These are phyloP conservation scores for Aurinia saxatilis DNA, from an alignment of 345 rosid species.

Conservation along the genomic window DNA sequence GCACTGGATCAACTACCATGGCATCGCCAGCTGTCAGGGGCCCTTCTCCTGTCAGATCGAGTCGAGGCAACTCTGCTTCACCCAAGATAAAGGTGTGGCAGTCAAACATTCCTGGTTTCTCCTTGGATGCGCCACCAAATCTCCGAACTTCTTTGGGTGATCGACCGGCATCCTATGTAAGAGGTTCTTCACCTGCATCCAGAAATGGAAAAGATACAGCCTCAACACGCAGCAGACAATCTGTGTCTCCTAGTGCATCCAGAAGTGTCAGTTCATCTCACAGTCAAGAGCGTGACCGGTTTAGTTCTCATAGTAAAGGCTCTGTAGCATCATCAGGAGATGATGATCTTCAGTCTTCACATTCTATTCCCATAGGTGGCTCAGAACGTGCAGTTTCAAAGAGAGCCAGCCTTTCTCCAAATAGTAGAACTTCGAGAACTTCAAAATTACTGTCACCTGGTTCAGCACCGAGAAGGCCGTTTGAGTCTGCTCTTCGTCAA, in stretches of 20 bases:
- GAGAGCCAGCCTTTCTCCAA: conserved; percentile 49
- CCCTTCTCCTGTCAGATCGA: conserved; percentile 62
- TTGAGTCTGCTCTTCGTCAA: conserved; percentile 72
- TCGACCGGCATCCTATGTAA: conserved; percentile 85
- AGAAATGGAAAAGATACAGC: conserved; percentile 64
- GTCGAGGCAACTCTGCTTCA: conserved; percentile 79
- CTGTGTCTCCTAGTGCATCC: conserved; percentile 89
- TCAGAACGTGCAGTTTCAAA: conserved; percentile 44
- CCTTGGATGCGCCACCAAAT: conserved; percentile 96
- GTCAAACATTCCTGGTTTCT: conserved; percentile 86
- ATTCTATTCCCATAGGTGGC: conserved; percentile 47
- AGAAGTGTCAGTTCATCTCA: conserved; percentile 87
- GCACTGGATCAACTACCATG: conserved; percentile 44
- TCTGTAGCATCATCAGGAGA: conserved; percentile 92
- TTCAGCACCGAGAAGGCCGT: conserved; percentile 82
- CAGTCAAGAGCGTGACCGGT: conserved; percentile 79
- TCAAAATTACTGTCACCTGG: conserved; percentile 58
- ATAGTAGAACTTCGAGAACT: conserved; percentile 54
- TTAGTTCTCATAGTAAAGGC: conserved; percentile 78
- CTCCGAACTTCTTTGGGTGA: conserved; percentile 92
- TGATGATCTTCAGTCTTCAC: conserved; percentile 73
- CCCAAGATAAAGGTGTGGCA: conserved; percentile 93
- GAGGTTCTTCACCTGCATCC: conserved; percentile 98
- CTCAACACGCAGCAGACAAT: conserved; percentile 61
- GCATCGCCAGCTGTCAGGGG: conserved; percentile 55